A percentile compares a stretch with the other conserved stretches of the same genome.
These are phyloP conservation scores for Boletus rubropictus DNA, from an alignment of 768 basidiomycete genomes.

Conservation along the genomic window DNA sequence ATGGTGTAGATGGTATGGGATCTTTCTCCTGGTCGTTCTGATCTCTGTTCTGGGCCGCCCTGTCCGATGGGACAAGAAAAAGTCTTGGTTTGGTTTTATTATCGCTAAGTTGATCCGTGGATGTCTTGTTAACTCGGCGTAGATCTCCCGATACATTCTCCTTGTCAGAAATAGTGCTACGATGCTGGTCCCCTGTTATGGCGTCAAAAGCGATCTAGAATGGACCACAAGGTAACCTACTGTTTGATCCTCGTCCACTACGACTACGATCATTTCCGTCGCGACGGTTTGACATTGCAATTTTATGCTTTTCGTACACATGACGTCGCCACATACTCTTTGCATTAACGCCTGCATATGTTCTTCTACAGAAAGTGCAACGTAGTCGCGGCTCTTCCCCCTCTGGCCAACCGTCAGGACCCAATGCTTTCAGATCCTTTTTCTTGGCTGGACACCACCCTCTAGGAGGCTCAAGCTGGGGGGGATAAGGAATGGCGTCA, in stretches of 20 bases:
- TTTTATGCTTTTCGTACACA: conserved; percentile 86
- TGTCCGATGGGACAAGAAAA: conserved; percentile 18
- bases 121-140: conserved; percentile 25
- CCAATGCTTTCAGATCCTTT: conserved; percentile 66
- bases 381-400: conserved; percentile 75
- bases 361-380: conserved; percentile 80
- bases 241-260: conserved; percentile 53
- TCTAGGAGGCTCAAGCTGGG: conserved; percentile 73
- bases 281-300: conserved; percentile 82
- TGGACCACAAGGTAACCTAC: conserved; percentile 37
- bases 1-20: conserved; percentile 18
- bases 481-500: conserved; percentile 63
- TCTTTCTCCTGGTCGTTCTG: conserved; percentile 9
- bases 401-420: conserved; percentile 68
- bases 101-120: conserved; percentile 13
- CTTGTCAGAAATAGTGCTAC: conserved; percentile 31
- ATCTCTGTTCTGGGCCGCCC: conserved; percentile 9
- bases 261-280: conserved; percentile 62
- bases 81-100: conserved; percentile 19
- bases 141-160: conserved; percentile 31
- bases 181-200: conserved; percentile 59
- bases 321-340: conserved; percentile 91
- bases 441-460: conserved; percentile 88
- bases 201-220: conserved; percentile 17
- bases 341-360: conserved; percentile 81